Conservation (phyloP, 2,329 filamentous ascomycete species). For the Chaetomium sp. region DNA sequence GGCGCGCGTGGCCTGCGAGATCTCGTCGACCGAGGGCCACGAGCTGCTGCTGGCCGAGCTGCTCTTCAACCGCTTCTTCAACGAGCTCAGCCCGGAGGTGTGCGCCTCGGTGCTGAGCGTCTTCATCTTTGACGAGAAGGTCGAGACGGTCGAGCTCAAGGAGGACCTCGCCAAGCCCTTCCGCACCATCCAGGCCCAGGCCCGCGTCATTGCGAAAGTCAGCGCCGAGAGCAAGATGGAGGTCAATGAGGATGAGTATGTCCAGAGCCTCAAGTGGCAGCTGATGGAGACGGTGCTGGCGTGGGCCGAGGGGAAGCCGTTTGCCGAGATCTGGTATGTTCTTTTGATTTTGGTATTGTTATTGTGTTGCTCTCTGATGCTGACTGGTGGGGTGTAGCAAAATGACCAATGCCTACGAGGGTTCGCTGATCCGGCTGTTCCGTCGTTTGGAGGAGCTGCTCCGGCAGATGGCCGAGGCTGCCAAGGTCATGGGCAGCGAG, state of each 20-base stretch:
- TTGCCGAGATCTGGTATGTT: slow-evolving; percentile 91
- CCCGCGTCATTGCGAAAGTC: slow-evolving; percentile 86
- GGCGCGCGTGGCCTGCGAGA: slow-evolving; percentile 95
- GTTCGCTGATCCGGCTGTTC: slow-evolving; percentile 93
- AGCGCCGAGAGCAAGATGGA: slow-evolving; percentile 92
- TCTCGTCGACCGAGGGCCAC: slow-evolving; percentile 86
- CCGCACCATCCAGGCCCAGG: slow-evolving; percentile 83
- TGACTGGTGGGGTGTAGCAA: slow-evolving; percentile 54
- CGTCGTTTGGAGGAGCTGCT: slow-evolving; percentile 91
- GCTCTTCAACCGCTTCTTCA: slow-evolving; percentile 97
- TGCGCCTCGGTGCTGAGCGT: slow-evolving; percentile 85
- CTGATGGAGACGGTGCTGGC: slow-evolving; percentile 94
- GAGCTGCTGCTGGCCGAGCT: slow-evolving; percentile 91
- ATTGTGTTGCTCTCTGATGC: not conserved
- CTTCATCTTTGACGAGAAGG: slow-evolving; percentile 98
- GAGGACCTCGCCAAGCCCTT: slow-evolving; percentile 87
- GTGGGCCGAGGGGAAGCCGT: slow-evolving; percentile 88
- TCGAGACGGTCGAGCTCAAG: slow-evolving; percentile 73
- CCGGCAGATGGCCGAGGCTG: slow-evolving; percentile 90
- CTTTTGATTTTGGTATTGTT: slow-evolving; percentile 10
- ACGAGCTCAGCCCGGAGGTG: slow-evolving; percentile 85
- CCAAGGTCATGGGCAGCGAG: slow-evolving; percentile 97
- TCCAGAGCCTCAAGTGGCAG: slow-evolving; percentile 86
- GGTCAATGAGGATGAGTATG: slow-evolving; percentile 93
- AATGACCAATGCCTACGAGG: slow-evolving; percentile 99